Conservation (phyloP, 257 asterid genomes). For the Plantago elongata region DNA sequence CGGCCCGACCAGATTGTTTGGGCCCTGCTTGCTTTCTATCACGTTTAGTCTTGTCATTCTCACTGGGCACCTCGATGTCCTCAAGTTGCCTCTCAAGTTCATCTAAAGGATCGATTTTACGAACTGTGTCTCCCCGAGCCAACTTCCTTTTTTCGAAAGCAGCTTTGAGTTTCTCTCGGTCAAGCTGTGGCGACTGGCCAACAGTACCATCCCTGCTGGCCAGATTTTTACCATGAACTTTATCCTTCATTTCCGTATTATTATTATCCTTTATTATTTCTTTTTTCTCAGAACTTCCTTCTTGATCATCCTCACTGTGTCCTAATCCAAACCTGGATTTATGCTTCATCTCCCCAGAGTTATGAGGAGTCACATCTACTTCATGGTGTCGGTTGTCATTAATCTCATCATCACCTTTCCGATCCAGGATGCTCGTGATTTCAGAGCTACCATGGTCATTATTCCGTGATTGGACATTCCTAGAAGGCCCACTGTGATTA, state of each 20-base stretch:
- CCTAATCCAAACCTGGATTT: conserved; percentile 12
- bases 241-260: conserved; percentile 44
- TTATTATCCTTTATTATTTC: conserved; percentile 36
- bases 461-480: conserved; percentile 23
- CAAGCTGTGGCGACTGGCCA: conserved; percentile 50
- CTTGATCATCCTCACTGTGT: conserved; percentile 31
- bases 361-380: conserved; percentile 30
- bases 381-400: conserved; percentile 32
- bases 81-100: conserved; percentile 85
- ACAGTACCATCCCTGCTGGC: conserved; percentile 37
- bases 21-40: conserved; percentile 46
- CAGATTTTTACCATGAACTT: conserved; percentile 30
- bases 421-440: conserved; percentile 12
- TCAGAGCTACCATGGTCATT: conserved; percentile 34
- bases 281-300: conserved; percentile 34
- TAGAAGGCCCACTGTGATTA: conserved; percentile 27
- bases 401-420: conserved; percentile 34
- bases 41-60: conserved; percentile 41
- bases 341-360: conserved; percentile 12
- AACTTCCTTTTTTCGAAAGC: conserved; percentile 65
- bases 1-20: conserved; percentile 36
- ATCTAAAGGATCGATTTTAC: conserved; percentile 50
- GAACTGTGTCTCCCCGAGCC: conserved; percentile 59
- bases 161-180: conserved; percentile 75
- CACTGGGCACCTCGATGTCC: conserved; percentile 60